Base-by-base conservation (phyloP, 2,329 filamentous ascomycete genomes). In the Graphiopsis chlorocephala region DNA sequence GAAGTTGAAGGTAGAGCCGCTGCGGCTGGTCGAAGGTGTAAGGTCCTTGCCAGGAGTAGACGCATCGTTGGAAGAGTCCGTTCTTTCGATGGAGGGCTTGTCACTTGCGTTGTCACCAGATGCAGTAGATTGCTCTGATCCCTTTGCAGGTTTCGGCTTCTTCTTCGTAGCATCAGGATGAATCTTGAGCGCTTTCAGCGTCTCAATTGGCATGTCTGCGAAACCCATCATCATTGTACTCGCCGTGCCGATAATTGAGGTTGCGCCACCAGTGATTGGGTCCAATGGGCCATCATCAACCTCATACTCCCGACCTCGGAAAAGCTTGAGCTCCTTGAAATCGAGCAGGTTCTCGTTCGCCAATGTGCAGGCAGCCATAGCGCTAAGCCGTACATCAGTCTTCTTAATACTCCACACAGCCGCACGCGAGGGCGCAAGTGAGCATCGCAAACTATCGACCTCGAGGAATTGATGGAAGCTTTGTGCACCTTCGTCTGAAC, bases 151-250 rank as follows among this genome's bases (percentile, higher is more conserved):
- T 20, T 68, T 66, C 29, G 70, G 69, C 65, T 67, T 71, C 64
- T 70, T 70, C 61, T 71, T 70, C 35, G 67, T 66, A 4, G 69
- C 67, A 45, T 75, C 73, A 23, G 73, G 73, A 42, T 82, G 80
- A 17, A 82, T 82, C 35, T 78, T 75, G 55, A 82, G 72, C 8
- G 81, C 76, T 67, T 81, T 82, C 53, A 85, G 72, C 4, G 87
- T 81, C 53, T 86, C 83, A 17, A 82, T 79, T 0, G 86, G 86
- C 52, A 88, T 81, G 72, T 96, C 92, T 0, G 91, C 91, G 47
- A 96, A 83, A 1, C 92, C 91, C 85, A 96, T 90, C 72, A 91
- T 86, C 64, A 97, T 88, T 45, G 86, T 90, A 28, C 90, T 88
- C 55, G 95, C 82, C n/a, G 93, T 94, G 6, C 90, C 90, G n/a